A percentile compares a stretch with the other conserved stretches of the same genome.
phyloP scores from a whole-genome alignment of 2,329 filamentous ascomycete genomes.

The Daldinia sp. region DNA sequence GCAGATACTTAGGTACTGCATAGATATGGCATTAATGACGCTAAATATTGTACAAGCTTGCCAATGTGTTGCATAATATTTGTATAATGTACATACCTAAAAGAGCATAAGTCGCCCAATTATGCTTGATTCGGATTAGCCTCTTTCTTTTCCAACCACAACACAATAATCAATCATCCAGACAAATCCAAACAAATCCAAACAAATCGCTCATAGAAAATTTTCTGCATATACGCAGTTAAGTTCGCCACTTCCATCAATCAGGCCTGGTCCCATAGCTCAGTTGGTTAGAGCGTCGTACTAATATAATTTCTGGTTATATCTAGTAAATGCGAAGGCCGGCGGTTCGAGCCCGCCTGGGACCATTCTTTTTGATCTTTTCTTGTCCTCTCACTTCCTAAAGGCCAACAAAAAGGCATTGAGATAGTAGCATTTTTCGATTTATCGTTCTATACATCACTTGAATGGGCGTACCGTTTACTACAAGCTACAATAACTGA shows the following conservation, averaged over 20 bases:
- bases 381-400: no score
- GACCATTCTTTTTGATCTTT: neutral
- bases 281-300: slow-evolving; percentile 4
- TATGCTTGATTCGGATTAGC: neutral
- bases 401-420: no score
- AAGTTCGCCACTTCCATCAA: neutral
- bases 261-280: neutral
- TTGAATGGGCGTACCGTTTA: no score
- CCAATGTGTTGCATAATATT: slow-evolving; percentile 16
- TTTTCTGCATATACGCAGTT: neutral
- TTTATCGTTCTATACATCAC: no score
- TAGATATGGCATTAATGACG: neutral
- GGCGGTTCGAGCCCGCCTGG: slow-evolving; percentile 3
- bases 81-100: neutral
- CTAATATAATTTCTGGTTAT: neutral
- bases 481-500: no score
- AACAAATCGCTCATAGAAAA: neutral
- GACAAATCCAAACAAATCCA: neutral
- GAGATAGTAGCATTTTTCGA: no score
- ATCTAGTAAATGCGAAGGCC: neutral
- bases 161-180: no score
- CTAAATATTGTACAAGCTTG: slow-evolving; percentile 18
- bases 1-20: slow-evolving; percentile 17
- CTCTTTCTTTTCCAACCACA: neutral
- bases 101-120: neutral